phyloP scores from a whole-genome alignment of 208 protist species.

The Vickermania ingenoplastis region DNA sequence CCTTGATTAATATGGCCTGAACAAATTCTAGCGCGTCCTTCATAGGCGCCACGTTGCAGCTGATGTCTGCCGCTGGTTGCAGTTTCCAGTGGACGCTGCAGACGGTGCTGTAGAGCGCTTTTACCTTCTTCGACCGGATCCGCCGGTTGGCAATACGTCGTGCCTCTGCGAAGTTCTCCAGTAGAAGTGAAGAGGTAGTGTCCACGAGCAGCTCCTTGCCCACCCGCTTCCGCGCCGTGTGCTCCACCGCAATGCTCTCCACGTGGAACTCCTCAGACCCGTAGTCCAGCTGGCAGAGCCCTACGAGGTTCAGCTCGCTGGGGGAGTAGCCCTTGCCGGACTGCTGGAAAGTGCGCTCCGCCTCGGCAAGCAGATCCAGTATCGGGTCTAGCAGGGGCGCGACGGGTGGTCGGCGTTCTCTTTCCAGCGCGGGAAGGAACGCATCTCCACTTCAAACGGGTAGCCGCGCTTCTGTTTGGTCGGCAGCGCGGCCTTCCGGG shows the following conservation, averaged over 20 bases:
- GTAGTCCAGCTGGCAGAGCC: slow-evolving; percentile 55
- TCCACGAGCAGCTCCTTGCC: slow-evolving; percentile 68
- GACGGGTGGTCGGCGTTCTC: slow-evolving; percentile 34
- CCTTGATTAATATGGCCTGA: slow-evolving; percentile 69
- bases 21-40: slow-evolving; percentile 69
- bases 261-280: slow-evolving; percentile 76
- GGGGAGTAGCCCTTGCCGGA: slow-evolving; percentile 72
- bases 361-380: slow-evolving; percentile 70
- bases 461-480: slow-evolving; percentile 26
- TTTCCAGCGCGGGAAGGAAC: slow-evolving; percentile 71
- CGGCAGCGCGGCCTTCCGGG: background rate
- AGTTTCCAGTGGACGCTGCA: slow-evolving; percentile 80
- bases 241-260: slow-evolving; percentile 81
- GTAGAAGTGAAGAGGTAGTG: slow-evolving; percentile 73
- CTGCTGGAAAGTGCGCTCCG: slow-evolving; percentile 69
- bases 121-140: slow-evolving; percentile 49
- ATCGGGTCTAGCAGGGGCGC: slow-evolving; percentile 63
- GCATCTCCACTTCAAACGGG: slow-evolving; percentile 79
- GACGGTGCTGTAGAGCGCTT: slow-evolving; percentile 64
- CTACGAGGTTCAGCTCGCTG: slow-evolving; percentile 68
- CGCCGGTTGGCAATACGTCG: slow-evolving; percentile 38
- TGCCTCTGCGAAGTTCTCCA: slow-evolving; percentile 84
- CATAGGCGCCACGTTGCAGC: slow-evolving; percentile 73
- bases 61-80: slow-evolving; percentile 32
- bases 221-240: slow-evolving; percentile 61